phyloP scores from a whole-genome alignment of 495 filamentous ascomycete species.

The Cercophora scortea region DNA sequence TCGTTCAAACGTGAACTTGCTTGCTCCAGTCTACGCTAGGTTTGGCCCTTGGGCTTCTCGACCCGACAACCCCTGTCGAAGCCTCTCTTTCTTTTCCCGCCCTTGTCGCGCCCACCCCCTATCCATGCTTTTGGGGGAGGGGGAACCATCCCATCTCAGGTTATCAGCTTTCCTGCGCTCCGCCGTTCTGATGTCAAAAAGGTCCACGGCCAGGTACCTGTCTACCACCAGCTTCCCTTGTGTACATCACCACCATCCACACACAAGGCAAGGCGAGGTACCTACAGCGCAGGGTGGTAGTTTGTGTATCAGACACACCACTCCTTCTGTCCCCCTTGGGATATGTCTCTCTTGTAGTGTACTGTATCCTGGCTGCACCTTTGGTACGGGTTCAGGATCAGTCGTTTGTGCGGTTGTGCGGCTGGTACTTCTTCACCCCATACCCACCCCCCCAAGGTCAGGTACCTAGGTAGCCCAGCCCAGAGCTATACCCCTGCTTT shows the following conservation, averaged over 20 bases:
- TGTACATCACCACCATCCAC: no score
- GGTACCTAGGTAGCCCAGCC: no score
- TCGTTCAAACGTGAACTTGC: no score
- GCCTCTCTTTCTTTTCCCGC: background rate
- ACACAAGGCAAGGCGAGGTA: background rate
- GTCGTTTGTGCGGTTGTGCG: no score
- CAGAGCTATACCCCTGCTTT: conserved; percentile 1
- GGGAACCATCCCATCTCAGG: background rate
- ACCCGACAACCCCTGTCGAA: background rate
- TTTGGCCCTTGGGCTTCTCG: background rate
- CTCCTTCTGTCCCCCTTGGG: background rate
- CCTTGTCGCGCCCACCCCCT: background rate
- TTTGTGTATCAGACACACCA: background rate
- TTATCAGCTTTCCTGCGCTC: conserved; percentile 2
- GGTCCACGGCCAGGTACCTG: no score
- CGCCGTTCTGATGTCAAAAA: background rate
- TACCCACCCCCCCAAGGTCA: background rate
- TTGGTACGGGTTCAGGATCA: no score
- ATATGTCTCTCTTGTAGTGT: background rate
- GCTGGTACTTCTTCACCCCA: conserved; percentile 1
- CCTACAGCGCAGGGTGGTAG: background rate
- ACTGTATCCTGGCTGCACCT: no score
- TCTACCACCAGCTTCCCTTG: no score
- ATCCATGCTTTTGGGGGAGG: no score
- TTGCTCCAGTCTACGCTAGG: background rate